Evolutionary conservation across 2,329 filamentous ascomycete species (phyloP).

Genomic region (Penicillium oxalicum): DNA sequence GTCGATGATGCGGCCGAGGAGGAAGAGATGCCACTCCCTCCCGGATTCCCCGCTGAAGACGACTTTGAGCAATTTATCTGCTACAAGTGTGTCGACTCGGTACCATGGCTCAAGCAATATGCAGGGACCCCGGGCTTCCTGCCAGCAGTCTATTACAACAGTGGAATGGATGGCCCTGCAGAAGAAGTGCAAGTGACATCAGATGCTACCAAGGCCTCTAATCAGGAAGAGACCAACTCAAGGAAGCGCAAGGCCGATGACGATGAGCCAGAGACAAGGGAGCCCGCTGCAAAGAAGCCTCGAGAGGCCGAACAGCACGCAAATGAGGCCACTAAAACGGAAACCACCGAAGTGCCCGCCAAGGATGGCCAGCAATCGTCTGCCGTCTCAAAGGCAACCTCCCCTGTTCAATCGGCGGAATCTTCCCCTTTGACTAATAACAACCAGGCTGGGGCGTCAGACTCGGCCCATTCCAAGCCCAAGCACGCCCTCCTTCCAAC

Average conservation of each 20-base stretch:
- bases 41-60: conserved; percentile 82
- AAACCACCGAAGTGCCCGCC: not conserved
- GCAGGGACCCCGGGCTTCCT: conserved; percentile 76
- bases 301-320: conserved; percentile 34
- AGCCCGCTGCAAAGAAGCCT: conserved; percentile 42
- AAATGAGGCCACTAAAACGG: conserved; percentile 4
- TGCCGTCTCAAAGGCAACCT: not conserved
- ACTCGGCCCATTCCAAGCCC: conserved; percentile 30
- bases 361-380: not conserved
- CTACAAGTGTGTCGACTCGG: conserved; percentile 83
- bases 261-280: conserved; percentile 34
- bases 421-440: not conserved
- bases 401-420: conserved; percentile 2
- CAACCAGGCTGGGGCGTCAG: conserved; percentile 1
- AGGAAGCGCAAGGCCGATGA: conserved; percentile 64
- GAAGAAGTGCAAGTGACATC: not conserved
- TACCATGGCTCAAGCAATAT: conserved; percentile 89
- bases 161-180: conserved; percentile 13
- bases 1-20: conserved; percentile 27
- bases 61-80: conserved; percentile 87
- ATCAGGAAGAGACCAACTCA: conserved; percentile 22
- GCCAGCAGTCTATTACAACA: conserved; percentile 56
- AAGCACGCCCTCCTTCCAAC: conserved; percentile 57
- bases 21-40: conserved; percentile 62
- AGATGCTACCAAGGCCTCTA: conserved; percentile 1